These are phyloP conservation scores for Chrysosporium keratinophilum DNA, from an alignment of 2,329 filamentous ascomycete species.

Conservation along the genomic window DNA sequence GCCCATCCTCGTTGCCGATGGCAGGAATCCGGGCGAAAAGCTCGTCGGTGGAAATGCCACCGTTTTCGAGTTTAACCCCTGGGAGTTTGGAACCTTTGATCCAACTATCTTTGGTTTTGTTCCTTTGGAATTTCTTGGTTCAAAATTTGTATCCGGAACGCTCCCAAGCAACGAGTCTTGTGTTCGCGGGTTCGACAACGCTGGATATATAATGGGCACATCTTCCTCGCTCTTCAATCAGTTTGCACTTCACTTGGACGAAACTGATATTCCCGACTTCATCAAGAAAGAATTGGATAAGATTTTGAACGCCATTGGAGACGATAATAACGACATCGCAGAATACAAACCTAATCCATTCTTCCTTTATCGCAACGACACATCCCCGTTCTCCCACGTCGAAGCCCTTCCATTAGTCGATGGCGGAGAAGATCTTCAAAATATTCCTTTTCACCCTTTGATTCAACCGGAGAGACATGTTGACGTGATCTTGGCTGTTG, in stretches of 20 bases:
- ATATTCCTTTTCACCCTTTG: constrained; percentile 67
- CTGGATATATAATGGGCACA: constrained; percentile 75
- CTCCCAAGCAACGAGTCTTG: constrained; percentile 51
- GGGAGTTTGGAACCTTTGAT: constrained; percentile 68
- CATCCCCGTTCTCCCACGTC: constrained; percentile 47
- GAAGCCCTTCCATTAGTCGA: constrained; percentile 60
- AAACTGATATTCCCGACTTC: constrained; percentile 39
- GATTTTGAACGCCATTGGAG: constrained; percentile 48
- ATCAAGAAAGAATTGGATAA: constrained; percentile 43
- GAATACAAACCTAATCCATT: constrained; percentile 69
- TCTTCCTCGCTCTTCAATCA: constrained; percentile 77
- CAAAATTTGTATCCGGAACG: constrained; percentile 55
- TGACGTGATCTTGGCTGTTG: constrained; percentile 72
- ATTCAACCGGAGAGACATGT: constrained; percentile 62
- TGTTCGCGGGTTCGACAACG: constrained; percentile 70
- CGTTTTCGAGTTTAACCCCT: constrained; percentile 68
- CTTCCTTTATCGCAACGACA: constrained; percentile 50
- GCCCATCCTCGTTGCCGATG: constrained; percentile 63
- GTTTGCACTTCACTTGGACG: constrained; percentile 56
- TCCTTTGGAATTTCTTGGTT: constrained; percentile 60
- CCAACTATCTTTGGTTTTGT: constrained; percentile 61
- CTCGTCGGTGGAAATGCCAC: constrained; percentile 62
- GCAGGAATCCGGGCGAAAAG: constrained; percentile 50
- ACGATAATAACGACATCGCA: constrained; percentile 60
- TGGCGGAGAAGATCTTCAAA: constrained; percentile 67